Evolutionary conservation across 2,329 filamentous ascomycete genomes (phyloP).

Genomic region (Fusarium floridanum): DNA sequence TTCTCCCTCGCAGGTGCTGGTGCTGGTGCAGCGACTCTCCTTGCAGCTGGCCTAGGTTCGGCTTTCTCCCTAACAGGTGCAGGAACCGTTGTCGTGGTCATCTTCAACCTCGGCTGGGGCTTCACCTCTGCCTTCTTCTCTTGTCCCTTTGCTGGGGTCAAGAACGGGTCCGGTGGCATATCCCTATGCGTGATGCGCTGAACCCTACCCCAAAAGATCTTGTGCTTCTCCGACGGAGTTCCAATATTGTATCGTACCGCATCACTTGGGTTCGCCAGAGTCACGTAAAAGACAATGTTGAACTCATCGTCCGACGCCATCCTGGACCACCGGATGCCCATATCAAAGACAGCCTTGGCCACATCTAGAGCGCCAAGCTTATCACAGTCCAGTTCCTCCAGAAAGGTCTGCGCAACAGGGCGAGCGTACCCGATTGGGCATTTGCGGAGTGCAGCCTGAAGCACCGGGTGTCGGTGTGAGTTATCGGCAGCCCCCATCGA

Average conservation of each 20-base stretch:
- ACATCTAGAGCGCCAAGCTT: constrained; percentile 13
- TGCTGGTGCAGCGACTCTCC: background rate
- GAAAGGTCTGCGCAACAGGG: constrained; percentile 26
- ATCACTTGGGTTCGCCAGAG: background rate
- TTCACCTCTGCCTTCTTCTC: background rate
- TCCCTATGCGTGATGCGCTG: constrained; percentile 19
- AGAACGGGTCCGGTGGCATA: constrained; percentile 25
- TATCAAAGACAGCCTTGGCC: constrained; percentile 32
- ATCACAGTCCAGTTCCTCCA: constrained; percentile 23
- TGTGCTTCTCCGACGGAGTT: background rate
- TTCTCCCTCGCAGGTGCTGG: constrained; percentile 8
- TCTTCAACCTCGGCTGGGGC: background rate
- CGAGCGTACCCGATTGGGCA: constrained; percentile 2
- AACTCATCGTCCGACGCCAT: constrained; percentile 32
- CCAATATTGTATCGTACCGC: constrained; percentile 20
- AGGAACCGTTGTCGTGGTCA: background rate
- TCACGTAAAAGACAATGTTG: constrained; percentile 29
- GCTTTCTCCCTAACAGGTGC: background rate
- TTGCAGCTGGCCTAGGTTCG: background rate
- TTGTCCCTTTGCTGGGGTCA: background rate
- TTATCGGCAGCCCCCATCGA: constrained; percentile 3
- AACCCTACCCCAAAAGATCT: constrained; percentile 33
- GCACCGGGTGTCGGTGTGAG: constrained; percentile 17
- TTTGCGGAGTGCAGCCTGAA: constrained; percentile 7
- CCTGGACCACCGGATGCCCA: constrained; percentile 30